Conservation (phyloP, 805 yeast species). For the Ogataea paraovalis region DNA sequence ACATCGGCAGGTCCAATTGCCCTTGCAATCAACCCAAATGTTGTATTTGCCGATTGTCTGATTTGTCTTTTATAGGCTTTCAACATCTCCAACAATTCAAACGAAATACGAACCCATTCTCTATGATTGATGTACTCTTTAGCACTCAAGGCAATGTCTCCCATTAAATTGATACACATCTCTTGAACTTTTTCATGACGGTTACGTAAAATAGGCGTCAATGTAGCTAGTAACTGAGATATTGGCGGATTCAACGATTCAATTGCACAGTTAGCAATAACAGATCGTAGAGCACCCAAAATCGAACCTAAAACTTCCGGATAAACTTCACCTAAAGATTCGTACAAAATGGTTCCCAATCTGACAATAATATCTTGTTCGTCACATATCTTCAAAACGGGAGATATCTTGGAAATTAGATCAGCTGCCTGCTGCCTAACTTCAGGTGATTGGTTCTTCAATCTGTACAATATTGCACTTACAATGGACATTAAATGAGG, state of each 20-base stretch:
- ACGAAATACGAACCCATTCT: constrained; percentile 97
- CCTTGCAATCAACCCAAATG: constrained; percentile 86
- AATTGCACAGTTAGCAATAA: constrained; percentile 58
- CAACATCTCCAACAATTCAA: constrained; percentile 83
- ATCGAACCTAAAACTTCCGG: constrained; percentile 93
- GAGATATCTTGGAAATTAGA: constrained; percentile 60
- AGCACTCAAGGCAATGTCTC: constrained; percentile 73
- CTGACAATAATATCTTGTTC: constrained; percentile 62
- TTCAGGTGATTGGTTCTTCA: constrained; percentile 66
- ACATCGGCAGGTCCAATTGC: constrained; percentile 98
- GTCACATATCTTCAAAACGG: constrained; percentile 60
- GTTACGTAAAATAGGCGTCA: constrained; percentile 88
- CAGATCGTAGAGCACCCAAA: constrained; percentile 61
- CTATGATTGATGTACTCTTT: constrained; percentile 82
- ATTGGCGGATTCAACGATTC: constrained; percentile 73
- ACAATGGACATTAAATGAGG: constrained; percentile 73
- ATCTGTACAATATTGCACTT: constrained; percentile 64
- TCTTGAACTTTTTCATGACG: constrained; percentile 90
- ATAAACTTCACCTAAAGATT: constrained; percentile 88
- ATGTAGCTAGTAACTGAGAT: constrained; percentile 75
- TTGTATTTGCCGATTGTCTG: constrained; percentile 78
- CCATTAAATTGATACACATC: constrained; percentile 71
- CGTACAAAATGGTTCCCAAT: constrained; percentile 74
- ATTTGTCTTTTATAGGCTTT: constrained; percentile 75
- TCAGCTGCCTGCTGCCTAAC: constrained; percentile 85